Conservation (phyloP, 1,284 basidiomycete genomes). For the Ceratobasidium papillatum region DNA sequence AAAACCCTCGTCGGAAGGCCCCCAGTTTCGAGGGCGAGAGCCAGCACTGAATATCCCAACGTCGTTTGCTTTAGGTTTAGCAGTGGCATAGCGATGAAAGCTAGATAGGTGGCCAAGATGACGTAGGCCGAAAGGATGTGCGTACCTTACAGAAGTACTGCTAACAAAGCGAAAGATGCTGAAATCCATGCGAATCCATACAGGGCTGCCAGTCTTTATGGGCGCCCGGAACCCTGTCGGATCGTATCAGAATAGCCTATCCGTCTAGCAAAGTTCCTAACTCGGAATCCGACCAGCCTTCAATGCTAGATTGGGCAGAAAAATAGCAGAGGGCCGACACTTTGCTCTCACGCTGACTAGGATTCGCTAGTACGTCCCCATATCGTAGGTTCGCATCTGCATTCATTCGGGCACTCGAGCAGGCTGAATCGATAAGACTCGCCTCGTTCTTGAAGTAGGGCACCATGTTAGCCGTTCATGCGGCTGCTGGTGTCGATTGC, state of each 20-base stretch:
- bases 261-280: neutral
- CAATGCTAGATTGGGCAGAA: neutral
- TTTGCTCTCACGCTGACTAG: neutral
- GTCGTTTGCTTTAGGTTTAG: neutral
- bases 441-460: constrained; percentile 24
- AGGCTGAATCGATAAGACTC: constrained; percentile 5
- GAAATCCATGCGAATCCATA: neutral
- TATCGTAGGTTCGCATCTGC: neutral
- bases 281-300: neutral
- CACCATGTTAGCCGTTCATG: constrained; percentile 15
- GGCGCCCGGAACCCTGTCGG: neutral
- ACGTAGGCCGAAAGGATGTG: neutral
- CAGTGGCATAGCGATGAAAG: neutral
- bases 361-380: neutral
- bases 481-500: neutral
- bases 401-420: neutral
- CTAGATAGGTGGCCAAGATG: neutral
- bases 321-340: neutral
- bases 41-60: neutral
- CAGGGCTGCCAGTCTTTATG: neutral
- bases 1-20: neutral
- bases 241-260: neutral
- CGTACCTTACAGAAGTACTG: neutral
- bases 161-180: neutral
- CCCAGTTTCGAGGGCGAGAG: neutral